Evolutionary conservation across 2,329 filamentous ascomycete genomes (phyloP).

Genomic region (Colletotrichum musicola): DNA sequence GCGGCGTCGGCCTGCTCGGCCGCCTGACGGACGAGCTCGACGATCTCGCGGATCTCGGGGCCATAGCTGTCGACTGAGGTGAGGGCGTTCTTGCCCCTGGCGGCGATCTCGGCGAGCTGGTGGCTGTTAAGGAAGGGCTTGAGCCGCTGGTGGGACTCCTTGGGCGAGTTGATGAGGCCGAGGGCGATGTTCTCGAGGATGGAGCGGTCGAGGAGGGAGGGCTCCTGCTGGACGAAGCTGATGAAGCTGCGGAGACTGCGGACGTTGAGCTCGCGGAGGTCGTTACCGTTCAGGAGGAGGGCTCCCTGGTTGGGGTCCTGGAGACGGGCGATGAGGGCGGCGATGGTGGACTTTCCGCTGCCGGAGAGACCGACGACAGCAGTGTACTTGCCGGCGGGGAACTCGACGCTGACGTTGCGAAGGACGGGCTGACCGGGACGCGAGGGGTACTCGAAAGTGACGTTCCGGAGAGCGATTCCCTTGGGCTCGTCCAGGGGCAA

Average conservation of each 20-base stretch:
- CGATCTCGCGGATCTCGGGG: conserved; percentile 54
- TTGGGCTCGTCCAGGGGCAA: conserved; percentile 60
- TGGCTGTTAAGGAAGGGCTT: conserved; percentile 55
- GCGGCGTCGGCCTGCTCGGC: conserved; percentile 67
- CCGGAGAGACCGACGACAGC: conserved; percentile 65
- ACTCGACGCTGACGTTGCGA: conserved; percentile 48
- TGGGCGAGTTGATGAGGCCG: conserved; percentile 53
- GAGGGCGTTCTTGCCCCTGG: conserved; percentile 44
- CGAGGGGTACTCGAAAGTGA: conserved; percentile 54
- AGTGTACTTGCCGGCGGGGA: conserved; percentile 55
- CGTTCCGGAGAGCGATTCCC: conserved; percentile 55
- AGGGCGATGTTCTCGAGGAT: conserved; percentile 59
- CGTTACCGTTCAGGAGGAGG: conserved; percentile 53
- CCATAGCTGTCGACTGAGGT: conserved; percentile 41
- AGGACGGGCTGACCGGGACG: conserved; percentile 51
- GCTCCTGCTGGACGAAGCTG: conserved; percentile 51
- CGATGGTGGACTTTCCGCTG: conserved; percentile 62
- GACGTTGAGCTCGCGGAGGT: conserved; percentile 52
- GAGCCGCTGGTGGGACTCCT: conserved; percentile 49
- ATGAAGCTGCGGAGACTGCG: conserved; percentile 47
- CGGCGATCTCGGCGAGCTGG: conserved; percentile 59
- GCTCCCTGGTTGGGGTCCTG: conserved; percentile 59
- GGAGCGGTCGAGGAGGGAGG: conserved; percentile 49
- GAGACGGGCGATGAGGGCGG: conserved; percentile 54
- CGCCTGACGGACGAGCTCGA: conserved; percentile 58